phyloP scores from a whole-genome alignment of 176 grass and related monocot genomes.

The Ensete ventricosum region DNA sequence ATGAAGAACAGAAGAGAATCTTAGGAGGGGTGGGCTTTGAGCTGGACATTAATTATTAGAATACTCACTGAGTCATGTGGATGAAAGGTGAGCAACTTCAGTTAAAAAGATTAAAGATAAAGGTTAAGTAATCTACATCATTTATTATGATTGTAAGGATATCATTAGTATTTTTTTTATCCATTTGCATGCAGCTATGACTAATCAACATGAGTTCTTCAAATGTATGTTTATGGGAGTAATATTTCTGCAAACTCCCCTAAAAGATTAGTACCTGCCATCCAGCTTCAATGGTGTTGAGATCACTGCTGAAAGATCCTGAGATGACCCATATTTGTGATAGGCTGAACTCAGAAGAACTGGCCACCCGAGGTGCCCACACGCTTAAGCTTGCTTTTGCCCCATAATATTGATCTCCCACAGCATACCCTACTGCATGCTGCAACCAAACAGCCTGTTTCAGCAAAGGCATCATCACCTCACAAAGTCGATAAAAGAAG shows the following conservation, averaged over 20 bases:
- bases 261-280: conserved; percentile 52
- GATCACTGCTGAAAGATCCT: conserved; percentile 72
- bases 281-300: conserved; percentile 90
- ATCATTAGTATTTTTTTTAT: too few species aligned
- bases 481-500: not conserved
- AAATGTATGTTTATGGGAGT: too few species aligned
- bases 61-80: not conserved
- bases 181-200: too few species aligned
- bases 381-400: conserved; percentile 83
- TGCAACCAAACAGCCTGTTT: conserved; percentile 14
- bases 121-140: too few species aligned
- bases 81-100: not conserved
- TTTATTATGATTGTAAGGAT: too few species aligned
- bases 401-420: conserved; percentile 56
- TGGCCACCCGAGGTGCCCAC: conserved; percentile 68
- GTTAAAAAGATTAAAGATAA: not conserved
- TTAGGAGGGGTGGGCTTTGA: too few species aligned
- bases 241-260: too few species aligned
- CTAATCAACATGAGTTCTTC: too few species aligned
- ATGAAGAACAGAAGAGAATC: too few species aligned
- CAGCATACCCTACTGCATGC: conserved; percentile 82
- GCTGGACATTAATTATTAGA: not conserved
- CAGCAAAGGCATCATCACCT: not conserved
- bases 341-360: conserved; percentile 70
- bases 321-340: conserved; percentile 89